A percentile compares a stretch with the other conserved stretches of the same genome.
Conservation (phyloP, 306 rosid genomes). For the Quercus ilex region DNA sequence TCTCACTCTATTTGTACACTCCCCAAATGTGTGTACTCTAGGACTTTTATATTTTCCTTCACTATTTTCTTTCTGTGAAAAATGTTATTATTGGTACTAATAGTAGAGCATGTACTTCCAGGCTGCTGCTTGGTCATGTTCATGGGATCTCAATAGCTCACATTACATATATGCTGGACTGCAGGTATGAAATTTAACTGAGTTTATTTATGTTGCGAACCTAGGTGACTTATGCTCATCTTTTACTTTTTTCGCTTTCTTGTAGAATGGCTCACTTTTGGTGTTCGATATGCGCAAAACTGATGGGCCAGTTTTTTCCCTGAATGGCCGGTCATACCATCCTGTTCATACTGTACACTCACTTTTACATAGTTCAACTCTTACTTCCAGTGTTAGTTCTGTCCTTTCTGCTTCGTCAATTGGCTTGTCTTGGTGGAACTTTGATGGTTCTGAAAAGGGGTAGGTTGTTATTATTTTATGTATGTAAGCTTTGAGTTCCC, state of each 20-base stretch:
- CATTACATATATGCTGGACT: constrained; percentile 76
- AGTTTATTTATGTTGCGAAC: constrained; percentile 12
- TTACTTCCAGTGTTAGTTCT: constrained; percentile 38
- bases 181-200: constrained; percentile 53
- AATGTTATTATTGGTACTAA: not conserved
- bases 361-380: constrained; percentile 47
- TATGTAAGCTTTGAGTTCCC: constrained; percentile 5
- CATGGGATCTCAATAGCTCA: constrained; percentile 72
- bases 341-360: constrained; percentile 80
- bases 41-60: not conserved
- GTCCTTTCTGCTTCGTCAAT: constrained; percentile 78
- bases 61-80: not conserved
- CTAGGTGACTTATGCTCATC: constrained; percentile 12
- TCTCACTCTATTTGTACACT: not conserved
- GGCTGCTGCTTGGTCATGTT: constrained; percentile 90
- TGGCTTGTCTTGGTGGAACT: constrained; percentile 78
- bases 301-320: constrained; percentile 56
- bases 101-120: constrained; percentile 23
- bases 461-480: constrained; percentile 35
- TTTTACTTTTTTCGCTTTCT: constrained; percentile 1
- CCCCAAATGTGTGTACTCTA: not conserved
- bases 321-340: constrained; percentile 57
- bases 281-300: constrained; percentile 86
- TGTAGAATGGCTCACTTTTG: constrained; percentile 81
- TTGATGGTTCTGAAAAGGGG: constrained; percentile 64